phyloP scores from a whole-genome alignment of 345 rosid species.

The Arabis alpina region DNA sequence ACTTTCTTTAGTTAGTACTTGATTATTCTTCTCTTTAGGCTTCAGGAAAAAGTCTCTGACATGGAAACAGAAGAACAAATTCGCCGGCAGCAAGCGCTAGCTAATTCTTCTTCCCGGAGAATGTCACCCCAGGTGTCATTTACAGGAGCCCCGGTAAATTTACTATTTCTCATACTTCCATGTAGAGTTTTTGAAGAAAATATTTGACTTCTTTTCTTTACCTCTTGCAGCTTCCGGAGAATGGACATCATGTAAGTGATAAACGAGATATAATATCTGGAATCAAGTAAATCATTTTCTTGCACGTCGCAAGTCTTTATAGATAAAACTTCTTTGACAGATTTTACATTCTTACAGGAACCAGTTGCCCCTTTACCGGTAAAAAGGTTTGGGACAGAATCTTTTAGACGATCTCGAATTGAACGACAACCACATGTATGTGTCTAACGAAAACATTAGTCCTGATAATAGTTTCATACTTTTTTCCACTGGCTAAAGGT shows the following conservation, averaged over 20 bases:
- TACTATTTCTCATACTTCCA: slow-evolving; percentile 20
- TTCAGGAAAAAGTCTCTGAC: slow-evolving; percentile 81
- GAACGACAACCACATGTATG: slow-evolving; percentile 76
- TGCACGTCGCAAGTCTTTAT: slow-evolving; percentile 21
- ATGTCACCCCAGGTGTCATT: slow-evolving; percentile 62
- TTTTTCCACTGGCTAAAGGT: slow-evolving; percentile 35
- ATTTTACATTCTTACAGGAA: slow-evolving; percentile 52
- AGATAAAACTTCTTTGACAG: slow-evolving; percentile 26
- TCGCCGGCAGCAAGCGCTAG: slow-evolving; percentile 65
- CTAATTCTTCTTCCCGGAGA: slow-evolving; percentile 56
- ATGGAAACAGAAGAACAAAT: slow-evolving; percentile 79
- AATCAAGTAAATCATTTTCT: slow-evolving; percentile 12
- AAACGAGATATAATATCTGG: slow-evolving; percentile 41
- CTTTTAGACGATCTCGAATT: slow-evolving; percentile 61
- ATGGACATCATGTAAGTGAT: slow-evolving; percentile 69
- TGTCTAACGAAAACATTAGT: slow-evolving; percentile 34
- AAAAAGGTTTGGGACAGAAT: slow-evolving; percentile 58
- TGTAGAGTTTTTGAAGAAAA: slow-evolving; percentile 6
- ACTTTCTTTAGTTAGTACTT: slow-evolving; percentile 13
- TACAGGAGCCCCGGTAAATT: slow-evolving; percentile 53
- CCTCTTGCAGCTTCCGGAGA: slow-evolving; percentile 64
- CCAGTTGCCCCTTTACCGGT: slow-evolving; percentile 51
- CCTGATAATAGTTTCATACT: slow-evolving; percentile 5
- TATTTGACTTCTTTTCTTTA: slow-evolving; percentile 26
- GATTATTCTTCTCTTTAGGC: slow-evolving; percentile 52